A percentile compares a stretch with the other conserved stretches of the same genome.
phyloP scores from a whole-genome alignment of 495 filamentous ascomycete genomes.

The Aspergillus asperescens region DNA sequence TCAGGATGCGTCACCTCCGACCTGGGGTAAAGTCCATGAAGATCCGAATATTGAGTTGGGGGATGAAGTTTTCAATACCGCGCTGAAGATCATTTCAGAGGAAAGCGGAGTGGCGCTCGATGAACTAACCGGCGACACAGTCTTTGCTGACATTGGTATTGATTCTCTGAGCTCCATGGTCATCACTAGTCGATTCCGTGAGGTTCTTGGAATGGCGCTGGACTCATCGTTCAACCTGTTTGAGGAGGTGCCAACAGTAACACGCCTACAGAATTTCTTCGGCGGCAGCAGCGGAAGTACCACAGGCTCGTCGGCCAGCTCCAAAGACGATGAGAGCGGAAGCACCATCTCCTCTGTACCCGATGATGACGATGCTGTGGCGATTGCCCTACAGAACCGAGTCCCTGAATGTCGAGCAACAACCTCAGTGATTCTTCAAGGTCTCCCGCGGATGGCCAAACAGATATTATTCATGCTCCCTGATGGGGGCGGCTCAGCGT shows the following conservation, averaged over 20 bases:
- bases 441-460: conserved; percentile 20
- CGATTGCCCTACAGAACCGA: background rate
- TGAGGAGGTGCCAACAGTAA: conserved; percentile 12
- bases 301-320: background rate
- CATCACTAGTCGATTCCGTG: conserved; percentile 34
- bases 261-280: background rate
- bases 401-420: background rate
- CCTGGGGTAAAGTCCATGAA: background rate
- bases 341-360: background rate
- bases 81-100: conserved; percentile 35
- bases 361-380: background rate
- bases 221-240: conserved; percentile 43
- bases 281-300: background rate
- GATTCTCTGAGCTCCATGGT: conserved; percentile 47
- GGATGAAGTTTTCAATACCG: background rate
- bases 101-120: conserved; percentile 38
- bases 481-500: conserved; percentile 26
- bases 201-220: conserved; percentile 33
- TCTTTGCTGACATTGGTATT: conserved; percentile 43
- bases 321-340: background rate
- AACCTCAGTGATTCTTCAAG: conserved; percentile 25
- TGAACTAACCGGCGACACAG: conserved; percentile 32
- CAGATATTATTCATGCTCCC: conserved; percentile 33
- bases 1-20: background rate
- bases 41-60: background rate